Percentiles rank a stretch among this genome's conserved stretches.
These are phyloP conservation scores for Naganishia sp. DNA, from an alignment of 1,284 basidiomycete genomes.

Conservation along the genomic window DNA sequence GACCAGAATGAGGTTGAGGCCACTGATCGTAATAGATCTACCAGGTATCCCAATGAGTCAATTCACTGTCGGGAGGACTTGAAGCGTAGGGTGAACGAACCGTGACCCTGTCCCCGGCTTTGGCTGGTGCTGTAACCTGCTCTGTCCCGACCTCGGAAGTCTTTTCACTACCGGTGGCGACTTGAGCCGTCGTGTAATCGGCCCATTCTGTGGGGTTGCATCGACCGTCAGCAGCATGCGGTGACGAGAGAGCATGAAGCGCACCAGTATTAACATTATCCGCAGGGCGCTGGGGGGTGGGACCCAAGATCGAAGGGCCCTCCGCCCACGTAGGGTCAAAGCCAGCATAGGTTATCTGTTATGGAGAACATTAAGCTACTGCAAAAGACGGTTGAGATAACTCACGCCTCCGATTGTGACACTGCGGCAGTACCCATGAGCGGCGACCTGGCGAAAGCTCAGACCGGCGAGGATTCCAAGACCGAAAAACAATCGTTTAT, in stretches of 20 bases:
- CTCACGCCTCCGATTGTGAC: constrained; percentile 1
- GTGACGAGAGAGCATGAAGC: not conserved
- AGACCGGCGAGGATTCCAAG: not conserved
- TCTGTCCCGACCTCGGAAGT: not conserved
- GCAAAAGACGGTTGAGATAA: not conserved
- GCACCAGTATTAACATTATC: constrained; percentile 16
- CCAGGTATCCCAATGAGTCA: too few species aligned
- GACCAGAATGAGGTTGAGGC: constrained; percentile 31
- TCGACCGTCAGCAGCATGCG: not conserved
- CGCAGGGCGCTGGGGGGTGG: constrained; percentile 10
- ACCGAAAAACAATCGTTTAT: not conserved
- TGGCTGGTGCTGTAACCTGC: constrained; percentile 8
- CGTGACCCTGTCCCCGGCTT: constrained; percentile 12
- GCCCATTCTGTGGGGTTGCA: constrained; percentile 31
- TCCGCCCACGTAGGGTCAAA: constrained; percentile 8
- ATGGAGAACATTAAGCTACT: not conserved
- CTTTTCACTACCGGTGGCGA: constrained; percentile 37
- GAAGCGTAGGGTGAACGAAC: not conserved
- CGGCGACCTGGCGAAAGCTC: not conserved
- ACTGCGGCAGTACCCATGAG: constrained; percentile 14
- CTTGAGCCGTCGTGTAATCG: constrained; percentile 33
- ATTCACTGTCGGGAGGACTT: too few species aligned
- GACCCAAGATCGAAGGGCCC: not conserved
- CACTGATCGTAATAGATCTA: constrained; percentile 25
- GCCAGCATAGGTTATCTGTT: constrained; percentile 6